Evolutionary conservation across 345 rosid genomes (phyloP), one percentile per base, ranked within the genome.

Genomic region (Gossypium bickii): DNA sequence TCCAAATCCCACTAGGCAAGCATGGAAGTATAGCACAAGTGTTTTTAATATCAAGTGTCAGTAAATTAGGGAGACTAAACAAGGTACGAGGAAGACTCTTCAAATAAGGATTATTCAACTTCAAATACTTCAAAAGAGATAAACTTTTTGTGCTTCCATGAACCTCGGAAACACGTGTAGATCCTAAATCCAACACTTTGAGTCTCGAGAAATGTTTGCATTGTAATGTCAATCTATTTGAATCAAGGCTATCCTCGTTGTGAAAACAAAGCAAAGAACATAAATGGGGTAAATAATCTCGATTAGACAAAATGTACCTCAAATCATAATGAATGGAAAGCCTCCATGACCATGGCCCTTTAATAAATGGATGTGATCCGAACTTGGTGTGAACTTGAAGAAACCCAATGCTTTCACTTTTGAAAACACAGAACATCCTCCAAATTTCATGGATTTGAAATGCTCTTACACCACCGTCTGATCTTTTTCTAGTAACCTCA

Each of bases 81-180:
- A 71, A 9, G 18, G 64, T 12, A 12, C 25, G 18, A 11, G 74
- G 63, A 18, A 71, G 64, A 18, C 17, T 10, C 1, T 13, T 34
- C 10, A 6, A 11, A 22, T 18, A 34, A 53, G 51, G 34, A 56
- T 9, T 0, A n/a, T 41, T 55, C 9, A 71, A 34, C 63, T 43
- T 55, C 64, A 71, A 38, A 58, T 71, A 71, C 52, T 52, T 71
- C 74, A 71, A 18, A 12, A 27, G 63, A 18, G 24, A n/a, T 12
- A 34, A 52, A 4, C 11, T 5, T 18, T 22, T 38, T 41, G 20
- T 41, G 18, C 3, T 41, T 17, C 17, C 29, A 5, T 60, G 63
- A 71, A 71, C 22, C 34, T 11, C 20, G 6, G 17, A 16, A 55
- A 71, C 17, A 12, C 29, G 0, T 70, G 63, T 70, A 16, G 25